Percentiles rank a stretch among this genome's conserved stretches.
Evolutionary conservation across 257 asterid species (phyloP).

Genomic region (Nyctanthes arbortristis): DNA sequence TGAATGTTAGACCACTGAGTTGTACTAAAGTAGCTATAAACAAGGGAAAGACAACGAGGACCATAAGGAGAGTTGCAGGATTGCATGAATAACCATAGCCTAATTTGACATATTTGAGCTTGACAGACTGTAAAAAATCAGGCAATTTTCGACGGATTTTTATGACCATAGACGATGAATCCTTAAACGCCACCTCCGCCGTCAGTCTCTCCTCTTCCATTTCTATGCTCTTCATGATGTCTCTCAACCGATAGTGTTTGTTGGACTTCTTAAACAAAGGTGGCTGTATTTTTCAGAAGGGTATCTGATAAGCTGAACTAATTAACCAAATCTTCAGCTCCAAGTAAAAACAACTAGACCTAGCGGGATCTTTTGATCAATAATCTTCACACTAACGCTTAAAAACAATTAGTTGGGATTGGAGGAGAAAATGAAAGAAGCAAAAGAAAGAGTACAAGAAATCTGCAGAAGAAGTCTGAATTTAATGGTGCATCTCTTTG

Average conservation of each 20-base stretch:
- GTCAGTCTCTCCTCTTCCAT: constrained; percentile 49
- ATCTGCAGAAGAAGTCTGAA: constrained; percentile 10
- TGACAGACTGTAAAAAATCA: constrained; percentile 47
- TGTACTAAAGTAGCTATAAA: constrained; percentile 20
- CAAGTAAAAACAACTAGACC: constrained; percentile 8
- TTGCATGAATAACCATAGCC: constrained; percentile 47
- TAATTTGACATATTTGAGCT: constrained; percentile 47
- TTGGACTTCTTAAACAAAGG: neutral
- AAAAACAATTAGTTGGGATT: constrained; percentile 13
- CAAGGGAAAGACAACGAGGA: constrained; percentile 23
- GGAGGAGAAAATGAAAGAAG: constrained; percentile 2
- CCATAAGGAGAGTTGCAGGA: constrained; percentile 24
- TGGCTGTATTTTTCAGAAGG: neutral
- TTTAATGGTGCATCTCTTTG: constrained; percentile 22
- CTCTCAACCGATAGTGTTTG: neutral
- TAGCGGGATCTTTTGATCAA: neutral
- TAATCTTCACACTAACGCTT: constrained; percentile 1
- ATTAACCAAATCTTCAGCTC: constrained; percentile 1
- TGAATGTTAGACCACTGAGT: constrained; percentile 17
- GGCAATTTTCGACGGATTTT: constrained; percentile 43
- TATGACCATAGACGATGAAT: constrained; percentile 42
- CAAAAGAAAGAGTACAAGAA: constrained; percentile 6
- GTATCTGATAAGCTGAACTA: constrained; percentile 8
- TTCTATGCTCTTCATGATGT: constrained; percentile 31
- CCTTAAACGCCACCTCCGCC: constrained; percentile 55